Conservation (phyloP, 192 early-diverging fungal species). For the Mortierella hygrophila region DNA sequence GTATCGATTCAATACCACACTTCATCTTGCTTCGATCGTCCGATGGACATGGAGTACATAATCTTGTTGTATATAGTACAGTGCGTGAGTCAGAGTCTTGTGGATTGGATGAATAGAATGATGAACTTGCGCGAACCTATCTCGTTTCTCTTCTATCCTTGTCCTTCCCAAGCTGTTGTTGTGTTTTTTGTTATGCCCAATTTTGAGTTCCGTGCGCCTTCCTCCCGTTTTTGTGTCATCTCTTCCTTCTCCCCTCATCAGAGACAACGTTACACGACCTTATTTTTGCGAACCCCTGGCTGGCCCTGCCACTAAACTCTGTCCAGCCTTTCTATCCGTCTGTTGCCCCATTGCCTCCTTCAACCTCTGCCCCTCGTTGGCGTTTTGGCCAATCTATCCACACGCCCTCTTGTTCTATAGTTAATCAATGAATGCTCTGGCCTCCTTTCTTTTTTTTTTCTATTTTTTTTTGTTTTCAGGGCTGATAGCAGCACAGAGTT, state of each 20-base stretch:
- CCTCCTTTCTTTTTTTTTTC: too few relatives aligned
- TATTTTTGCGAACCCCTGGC: not conserved
- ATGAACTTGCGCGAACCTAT: not conserved
- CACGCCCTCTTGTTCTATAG: too few relatives aligned
- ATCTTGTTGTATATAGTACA: not conserved
- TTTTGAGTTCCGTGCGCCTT: constrained; percentile 7
- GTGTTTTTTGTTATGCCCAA: not conserved
- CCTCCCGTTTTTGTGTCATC: constrained; percentile 5
- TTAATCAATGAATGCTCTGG: too few relatives aligned
- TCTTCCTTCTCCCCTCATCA: not conserved
- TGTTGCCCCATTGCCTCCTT: not conserved
- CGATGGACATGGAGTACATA: not conserved
- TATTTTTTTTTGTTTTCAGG: too few relatives aligned
- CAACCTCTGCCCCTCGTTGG: not conserved
- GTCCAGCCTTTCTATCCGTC: not conserved
- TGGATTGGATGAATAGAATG: not conserved
- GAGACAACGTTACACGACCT: not conserved
- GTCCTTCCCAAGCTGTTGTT: too few relatives aligned
- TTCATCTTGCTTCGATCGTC: not conserved
- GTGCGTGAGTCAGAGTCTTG: not conserved
- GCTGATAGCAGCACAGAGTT: too few relatives aligned
- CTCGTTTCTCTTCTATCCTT: too few relatives aligned
- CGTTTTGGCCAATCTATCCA: not conserved
- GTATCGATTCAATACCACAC: not conserved
- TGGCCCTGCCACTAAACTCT: not conserved